Percentiles rank a stretch among this genome's conserved stretches.
These are phyloP conservation scores for Mortierella hygrophila DNA, from an alignment of 192 early-diverging fungal species.

Conservation along the genomic window DNA sequence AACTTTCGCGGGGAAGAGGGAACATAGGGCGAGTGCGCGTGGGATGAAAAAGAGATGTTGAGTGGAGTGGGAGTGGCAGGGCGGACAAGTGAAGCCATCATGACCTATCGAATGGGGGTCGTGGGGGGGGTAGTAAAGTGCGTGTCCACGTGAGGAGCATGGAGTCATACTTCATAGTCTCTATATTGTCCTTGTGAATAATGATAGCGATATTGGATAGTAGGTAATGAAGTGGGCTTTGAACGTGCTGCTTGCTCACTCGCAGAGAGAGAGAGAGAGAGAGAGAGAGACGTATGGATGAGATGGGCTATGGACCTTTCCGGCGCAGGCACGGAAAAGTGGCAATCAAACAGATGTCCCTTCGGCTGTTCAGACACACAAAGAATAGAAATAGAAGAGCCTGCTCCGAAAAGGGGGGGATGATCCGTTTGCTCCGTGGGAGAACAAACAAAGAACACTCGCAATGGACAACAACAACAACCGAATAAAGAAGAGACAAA, in stretches of 20 bases:
- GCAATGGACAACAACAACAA: background rate
- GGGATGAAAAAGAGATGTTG: background rate
- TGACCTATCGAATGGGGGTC: background rate
- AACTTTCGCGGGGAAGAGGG: background rate
- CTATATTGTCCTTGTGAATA: too few species aligned
- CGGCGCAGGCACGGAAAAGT: background rate
- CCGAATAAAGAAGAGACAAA: background rate
- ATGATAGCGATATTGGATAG: background rate
- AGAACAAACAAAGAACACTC: background rate
- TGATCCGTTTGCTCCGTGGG: conserved; percentile 1
- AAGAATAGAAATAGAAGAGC: background rate
- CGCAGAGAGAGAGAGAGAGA: background rate
- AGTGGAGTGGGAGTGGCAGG: too few species aligned
- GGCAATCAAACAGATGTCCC: background rate
- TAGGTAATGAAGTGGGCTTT: background rate
- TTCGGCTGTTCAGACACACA: background rate
- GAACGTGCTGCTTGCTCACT: background rate
- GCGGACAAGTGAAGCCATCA: background rate
- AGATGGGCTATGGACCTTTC: background rate
- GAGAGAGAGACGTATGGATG: background rate
- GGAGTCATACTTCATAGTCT: background rate
- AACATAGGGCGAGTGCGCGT: background rate
- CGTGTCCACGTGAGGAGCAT: background rate
- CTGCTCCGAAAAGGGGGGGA: background rate
- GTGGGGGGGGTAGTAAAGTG: background rate